Evolutionary conservation across 192 early-diverging fungal species (phyloP), one percentile per base, ranked within the genome.

Genomic region (Phycomyces nitens): DNA sequence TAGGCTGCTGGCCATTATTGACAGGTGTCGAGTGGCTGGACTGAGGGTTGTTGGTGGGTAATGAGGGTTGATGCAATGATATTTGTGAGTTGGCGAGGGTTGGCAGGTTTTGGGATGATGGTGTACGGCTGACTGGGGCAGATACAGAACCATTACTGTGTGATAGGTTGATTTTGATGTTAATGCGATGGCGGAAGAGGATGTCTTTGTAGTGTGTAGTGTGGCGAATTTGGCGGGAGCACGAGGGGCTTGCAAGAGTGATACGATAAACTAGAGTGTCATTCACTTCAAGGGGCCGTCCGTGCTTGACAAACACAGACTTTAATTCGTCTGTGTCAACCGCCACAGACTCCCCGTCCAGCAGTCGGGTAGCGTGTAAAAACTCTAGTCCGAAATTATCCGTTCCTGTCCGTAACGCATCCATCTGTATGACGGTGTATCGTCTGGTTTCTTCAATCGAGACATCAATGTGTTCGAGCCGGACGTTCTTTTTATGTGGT

Each of bases 121-220:
- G 44, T 11, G 18, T 47, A 3, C 44, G 12, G 12, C 44, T 47
- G 15, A 47, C 12, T n/a, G 44, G 44, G 3, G 44, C 44, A 47
- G 44, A 47, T 34, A 43, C 60, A 29, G 20, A n/a, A 10, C 29
- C 38, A 1, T 57, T 2, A 3, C 20, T 16, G 23, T 62, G 34
- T 10, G 68, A 69, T 12, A 69, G 34, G 5, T 43, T 69, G 42
- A 69, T 22, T 21, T 57, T 42, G 29, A 69, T 63, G 42, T 53
- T 18, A 1, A 69, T 24, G 38, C 41, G 50, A 51, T 69, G 68
- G 15, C 54, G 53, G 50, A 69, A 62, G 18, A 51, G 49, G 14
- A 69, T 69, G 12, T 56, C 55, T 38, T 62, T 55, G 40, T 57
- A 69, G 39, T 69, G 60, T 5, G 68, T 69, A 6, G 60, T 44